Evolutionary conservation across 306 rosid genomes (phyloP).

Genomic region (Astragalus glycyphyllos): DNA sequence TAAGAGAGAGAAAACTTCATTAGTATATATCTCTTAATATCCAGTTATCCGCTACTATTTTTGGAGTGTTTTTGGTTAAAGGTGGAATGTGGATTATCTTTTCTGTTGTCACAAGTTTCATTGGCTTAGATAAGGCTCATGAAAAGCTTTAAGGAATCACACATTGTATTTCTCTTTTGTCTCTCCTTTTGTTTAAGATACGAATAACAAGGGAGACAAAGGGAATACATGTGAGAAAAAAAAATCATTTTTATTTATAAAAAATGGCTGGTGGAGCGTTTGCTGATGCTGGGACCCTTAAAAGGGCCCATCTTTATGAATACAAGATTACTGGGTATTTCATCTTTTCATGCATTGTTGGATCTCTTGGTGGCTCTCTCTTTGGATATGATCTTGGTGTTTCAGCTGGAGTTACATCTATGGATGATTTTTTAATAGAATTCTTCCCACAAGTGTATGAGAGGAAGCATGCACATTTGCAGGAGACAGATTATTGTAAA

Average conservation of each 20-base stretch:
- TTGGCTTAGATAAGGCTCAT: neutral
- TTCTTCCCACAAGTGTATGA: conserved; percentile 77
- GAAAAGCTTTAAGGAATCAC: neutral
- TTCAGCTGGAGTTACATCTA: conserved; percentile 94
- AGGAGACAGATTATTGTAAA: conserved; percentile 89
- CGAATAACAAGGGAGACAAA: neutral
- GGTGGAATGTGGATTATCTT: neutral
- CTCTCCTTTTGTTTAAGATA: neutral
- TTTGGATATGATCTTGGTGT: conserved; percentile 96
- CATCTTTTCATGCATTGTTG: conserved; percentile 73
- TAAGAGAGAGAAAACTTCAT: neutral
- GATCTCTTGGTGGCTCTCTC: conserved; percentile 88
- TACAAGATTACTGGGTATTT: conserved; percentile 64
- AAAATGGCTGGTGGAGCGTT: conserved; percentile 78
- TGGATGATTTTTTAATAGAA: conserved; percentile 83
- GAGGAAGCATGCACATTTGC: conserved; percentile 67
- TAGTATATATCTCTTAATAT: neutral
- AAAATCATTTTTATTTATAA: neutral
- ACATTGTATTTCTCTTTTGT: neutral
- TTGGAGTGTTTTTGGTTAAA: conserved; percentile 5
- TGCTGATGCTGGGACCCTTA: conserved; percentile 37
- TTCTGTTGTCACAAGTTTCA: neutral
- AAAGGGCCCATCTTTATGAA: conserved; percentile 79
- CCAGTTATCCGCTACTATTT: neutral
- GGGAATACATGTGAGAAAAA: neutral